Conservation (phyloP, 2,329 filamentous ascomycete genomes). For the Colletotrichum horii region DNA sequence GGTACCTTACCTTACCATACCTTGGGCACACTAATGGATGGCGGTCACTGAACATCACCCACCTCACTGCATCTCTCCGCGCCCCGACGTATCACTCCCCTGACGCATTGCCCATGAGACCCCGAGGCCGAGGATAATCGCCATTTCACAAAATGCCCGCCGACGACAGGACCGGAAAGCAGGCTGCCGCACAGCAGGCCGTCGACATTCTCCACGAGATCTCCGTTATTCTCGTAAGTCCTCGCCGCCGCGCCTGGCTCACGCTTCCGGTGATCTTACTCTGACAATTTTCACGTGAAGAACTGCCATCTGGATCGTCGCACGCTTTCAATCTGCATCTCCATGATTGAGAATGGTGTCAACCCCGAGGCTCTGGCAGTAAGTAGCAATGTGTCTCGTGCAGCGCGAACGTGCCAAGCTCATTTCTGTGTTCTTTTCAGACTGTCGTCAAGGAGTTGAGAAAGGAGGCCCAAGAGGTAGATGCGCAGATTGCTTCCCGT, state of each 20-base stretch:
- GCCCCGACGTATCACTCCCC: background rate
- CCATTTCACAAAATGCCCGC: background rate
- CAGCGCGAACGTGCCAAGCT: background rate
- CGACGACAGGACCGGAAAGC: constrained; percentile 66
- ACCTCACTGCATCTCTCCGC: background rate
- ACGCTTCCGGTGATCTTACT: background rate
- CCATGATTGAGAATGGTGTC: constrained; percentile 95
- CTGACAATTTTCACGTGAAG: constrained; percentile 48
- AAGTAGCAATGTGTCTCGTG: constrained; percentile 39
- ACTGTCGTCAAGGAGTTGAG: constrained; percentile 65
- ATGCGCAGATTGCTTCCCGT: constrained; percentile 42
- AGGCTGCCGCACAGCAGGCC: constrained; percentile 79
- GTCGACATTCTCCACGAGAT: constrained; percentile 87
- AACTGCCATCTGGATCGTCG: constrained; percentile 93
- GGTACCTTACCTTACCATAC: too few species aligned
- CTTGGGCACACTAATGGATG: background rate
- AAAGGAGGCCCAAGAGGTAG: constrained; percentile 57
- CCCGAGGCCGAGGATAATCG: background rate
- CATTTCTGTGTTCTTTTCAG: constrained; percentile 37
- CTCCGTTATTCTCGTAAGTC: constrained; percentile 82
- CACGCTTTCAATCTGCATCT: constrained; percentile 92
- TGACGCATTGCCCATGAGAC: background rate
- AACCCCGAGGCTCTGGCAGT: constrained; percentile 95
- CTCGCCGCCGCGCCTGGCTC: background rate
- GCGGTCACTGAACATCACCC: background rate